Evolutionary conservation across 1,284 basidiomycete species (phyloP).

Genomic region (Cystobasidiaceae sp.): DNA sequence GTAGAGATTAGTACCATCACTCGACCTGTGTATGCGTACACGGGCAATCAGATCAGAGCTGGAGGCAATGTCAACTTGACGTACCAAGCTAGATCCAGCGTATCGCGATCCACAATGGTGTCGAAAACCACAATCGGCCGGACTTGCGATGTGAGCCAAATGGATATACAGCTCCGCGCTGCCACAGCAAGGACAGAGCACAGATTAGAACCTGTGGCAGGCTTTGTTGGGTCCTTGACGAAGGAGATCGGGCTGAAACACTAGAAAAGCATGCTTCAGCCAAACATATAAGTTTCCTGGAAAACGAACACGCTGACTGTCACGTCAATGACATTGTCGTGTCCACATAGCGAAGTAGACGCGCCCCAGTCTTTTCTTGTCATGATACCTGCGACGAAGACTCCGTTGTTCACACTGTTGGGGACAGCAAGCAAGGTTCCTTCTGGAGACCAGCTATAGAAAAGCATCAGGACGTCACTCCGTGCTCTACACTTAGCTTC

Average conservation of each 20-base stretch:
- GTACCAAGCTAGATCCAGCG: conserved; percentile 92
- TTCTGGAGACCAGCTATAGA: conserved; percentile 90
- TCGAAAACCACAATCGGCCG: conserved; percentile 85
- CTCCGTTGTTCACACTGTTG: conserved; percentile 95
- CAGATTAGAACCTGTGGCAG: conserved; percentile 68
- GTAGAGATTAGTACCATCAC: conserved; percentile 85
- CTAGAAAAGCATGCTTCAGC: no score
- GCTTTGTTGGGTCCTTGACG: conserved; percentile 60
- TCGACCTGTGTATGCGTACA: conserved; percentile 71
- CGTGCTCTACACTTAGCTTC: background rate
- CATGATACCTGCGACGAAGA: conserved; percentile 95
- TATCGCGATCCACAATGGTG: conserved; percentile 88
- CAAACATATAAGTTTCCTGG: background rate
- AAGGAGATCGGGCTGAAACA: conserved; percentile 90
- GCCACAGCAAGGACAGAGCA: conserved; percentile 80
- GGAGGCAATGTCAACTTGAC: no score
- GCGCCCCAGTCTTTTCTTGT: conserved; percentile 59
- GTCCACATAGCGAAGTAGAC: conserved; percentile 73
- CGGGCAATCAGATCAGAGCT: no score
- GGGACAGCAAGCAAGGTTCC: conserved; percentile 96
- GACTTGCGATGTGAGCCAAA: conserved; percentile 88
- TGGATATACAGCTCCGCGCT: conserved; percentile 66
- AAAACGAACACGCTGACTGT: conserved; percentile 56
- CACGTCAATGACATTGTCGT: conserved; percentile 96
- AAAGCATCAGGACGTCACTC: background rate